Conservation (phyloP, 108 stramenopile species). For the Aurantiochytrium sp. region DNA sequence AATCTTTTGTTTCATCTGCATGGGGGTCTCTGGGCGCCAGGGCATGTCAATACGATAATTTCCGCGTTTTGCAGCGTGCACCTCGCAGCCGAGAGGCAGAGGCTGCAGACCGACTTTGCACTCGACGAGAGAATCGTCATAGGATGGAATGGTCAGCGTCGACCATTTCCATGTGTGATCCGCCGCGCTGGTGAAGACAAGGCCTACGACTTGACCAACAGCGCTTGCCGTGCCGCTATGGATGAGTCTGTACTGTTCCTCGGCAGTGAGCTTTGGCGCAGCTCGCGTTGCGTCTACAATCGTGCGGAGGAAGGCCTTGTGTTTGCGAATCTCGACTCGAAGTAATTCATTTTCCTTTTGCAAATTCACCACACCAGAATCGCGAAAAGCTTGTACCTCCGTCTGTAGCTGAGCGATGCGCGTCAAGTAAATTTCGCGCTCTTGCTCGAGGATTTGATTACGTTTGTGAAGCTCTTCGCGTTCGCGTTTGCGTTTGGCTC, state of each 20-base stretch:
- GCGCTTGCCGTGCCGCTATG: neutral
- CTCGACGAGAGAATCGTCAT: neutral
- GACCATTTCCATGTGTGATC: neutral
- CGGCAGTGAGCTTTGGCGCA: neutral
- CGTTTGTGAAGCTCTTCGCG: neutral
- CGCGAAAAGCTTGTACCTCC: neutral
- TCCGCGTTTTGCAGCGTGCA: neutral
- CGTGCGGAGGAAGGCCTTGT: conserved; percentile 7
- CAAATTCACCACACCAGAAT: neutral
- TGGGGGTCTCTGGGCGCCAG: neutral
- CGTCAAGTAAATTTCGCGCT: neutral
- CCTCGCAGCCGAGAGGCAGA: neutral
- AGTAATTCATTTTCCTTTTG: neutral
- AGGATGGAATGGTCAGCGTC: too few species aligned
- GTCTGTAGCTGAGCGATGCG: conserved; percentile 2
- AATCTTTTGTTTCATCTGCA: neutral
- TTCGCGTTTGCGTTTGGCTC: neutral
- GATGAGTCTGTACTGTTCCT: neutral
- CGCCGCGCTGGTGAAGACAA: neutral
- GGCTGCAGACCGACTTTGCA: neutral
- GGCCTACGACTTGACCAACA: neutral
- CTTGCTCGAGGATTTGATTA: neutral
- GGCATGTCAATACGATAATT: neutral
- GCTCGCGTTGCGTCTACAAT: neutral
- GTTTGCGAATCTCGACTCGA: neutral